A percentile compares a stretch with the other conserved stretches of the same genome.
Evolutionary conservation across 148 eudicot species (phyloP).

Genomic region (Spergularia marina): DNA sequence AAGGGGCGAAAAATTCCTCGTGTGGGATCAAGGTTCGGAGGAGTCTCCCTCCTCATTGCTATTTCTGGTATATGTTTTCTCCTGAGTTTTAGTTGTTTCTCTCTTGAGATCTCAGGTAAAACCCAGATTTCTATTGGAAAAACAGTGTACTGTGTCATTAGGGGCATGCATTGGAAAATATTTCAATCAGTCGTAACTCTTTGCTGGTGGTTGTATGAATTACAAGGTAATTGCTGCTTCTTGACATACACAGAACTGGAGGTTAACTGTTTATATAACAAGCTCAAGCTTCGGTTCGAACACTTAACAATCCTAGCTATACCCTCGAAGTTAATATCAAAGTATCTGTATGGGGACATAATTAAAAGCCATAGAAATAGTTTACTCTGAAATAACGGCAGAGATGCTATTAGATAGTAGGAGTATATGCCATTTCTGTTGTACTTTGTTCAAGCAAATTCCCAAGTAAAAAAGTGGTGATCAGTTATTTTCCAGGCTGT

Average conservation of each 20-base stretch:
- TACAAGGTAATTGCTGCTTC: neutral
- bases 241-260: conserved; percentile 4
- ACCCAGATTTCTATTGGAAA: no score
- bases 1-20: no score
- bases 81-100: no score
- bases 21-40: no score
- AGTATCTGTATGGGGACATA: neutral
- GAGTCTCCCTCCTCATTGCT: no score
- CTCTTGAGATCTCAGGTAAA: no score
- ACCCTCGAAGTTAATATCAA: neutral
- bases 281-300: neutral
- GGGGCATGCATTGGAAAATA: no score
- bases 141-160: no score
- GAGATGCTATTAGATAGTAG: neutral
- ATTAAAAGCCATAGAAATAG: neutral
- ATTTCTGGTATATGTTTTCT: no score
- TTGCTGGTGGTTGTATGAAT: neutral
- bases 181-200: neutral
- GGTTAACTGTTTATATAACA: neutral
- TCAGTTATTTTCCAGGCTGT: neutral
- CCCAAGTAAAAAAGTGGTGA: neutral
- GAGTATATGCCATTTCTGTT: neutral
- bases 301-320: neutral
- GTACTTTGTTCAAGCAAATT: neutral
- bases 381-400: neutral